Evolutionary conservation across 2,329 filamentous ascomycete genomes (phyloP), one percentile per base, ranked within the genome.

Genomic region (Ceratocystis eucalypticola): DNA sequence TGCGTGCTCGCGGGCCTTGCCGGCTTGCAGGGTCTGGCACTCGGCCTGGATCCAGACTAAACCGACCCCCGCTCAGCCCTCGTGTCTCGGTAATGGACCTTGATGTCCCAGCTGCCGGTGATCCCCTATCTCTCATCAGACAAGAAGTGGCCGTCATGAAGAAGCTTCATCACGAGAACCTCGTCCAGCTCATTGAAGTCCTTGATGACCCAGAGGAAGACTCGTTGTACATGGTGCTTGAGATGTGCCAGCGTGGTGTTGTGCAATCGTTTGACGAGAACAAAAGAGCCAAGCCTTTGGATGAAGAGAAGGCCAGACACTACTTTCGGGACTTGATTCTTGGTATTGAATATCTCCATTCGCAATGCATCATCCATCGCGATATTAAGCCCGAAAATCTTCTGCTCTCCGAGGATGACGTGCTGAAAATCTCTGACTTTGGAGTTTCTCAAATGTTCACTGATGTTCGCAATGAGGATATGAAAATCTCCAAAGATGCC

Each of bases 91-190:
- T 65, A n/a, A 37, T 65, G 30, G 68, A 57, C 53, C 15, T 65
- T 17, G 65, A 64, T 48, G 55, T 59, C 25, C 67, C 62, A 0
- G 87, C 88, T 73, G 87, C 87, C 70, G 79, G 79, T 30, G 84
- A 86, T 72, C 84, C 93, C 0, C 79, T 97, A 12, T 89, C 89
- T 72, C 79, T 97, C 68, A 97, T 99, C 74, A 88, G 91, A 69
- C 89, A 96, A 75, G 94, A 99, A 76, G 94, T 97, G 72, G 94
- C 94, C 67, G 95, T 97, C 73, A 97, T 99, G 92, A 99, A 97
- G 80, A 97, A 97, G 77, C 82, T 97, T 61, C 87, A 96, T 73
- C 94, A 99, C 73, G 88, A 86, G 33, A 99, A 97, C 73, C 79
- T 99, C n/a, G 93, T 97, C 15, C 86, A 88, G 59, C 78, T 99